Evolutionary conservation across 148 eudicot species (phyloP), one percentile per base, ranked within the genome.

Genomic region (Rhododendron griersonianum): DNA sequence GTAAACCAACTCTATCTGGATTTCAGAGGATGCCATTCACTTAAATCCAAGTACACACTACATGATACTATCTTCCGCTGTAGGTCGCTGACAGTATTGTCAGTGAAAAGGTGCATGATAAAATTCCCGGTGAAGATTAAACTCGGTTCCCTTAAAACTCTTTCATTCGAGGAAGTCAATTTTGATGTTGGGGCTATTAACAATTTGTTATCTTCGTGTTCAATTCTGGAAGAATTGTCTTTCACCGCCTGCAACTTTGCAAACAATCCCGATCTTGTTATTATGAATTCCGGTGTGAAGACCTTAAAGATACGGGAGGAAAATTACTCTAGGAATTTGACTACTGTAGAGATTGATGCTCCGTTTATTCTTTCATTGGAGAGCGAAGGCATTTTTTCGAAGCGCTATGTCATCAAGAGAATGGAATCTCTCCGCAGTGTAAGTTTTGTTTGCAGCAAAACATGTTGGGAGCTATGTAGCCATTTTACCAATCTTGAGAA

Each of bases 1-100:
- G 85, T 73, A 19, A 50, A 47, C 11, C 61, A 83, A 83, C 77
- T 83, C 57, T 39, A 71, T 48, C 79, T 83, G 18, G 79, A 71
- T 71, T 69, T 69, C 33, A 11, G 14, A 7, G 41, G 15, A 33
- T 23, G 8, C 16, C 6, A 7, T 53, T 1, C 10, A 2, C 30
- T 41, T 35, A 53, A 0, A 14, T 19, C 3, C 4, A n/a, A 8
- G 11, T 2, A 30, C 16, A 69, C 19, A 67, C 3, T 78, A 13
- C 59, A 35, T 14, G 1, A 25, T 13, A 47, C 9, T 48, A 4
- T 73, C 18, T 84, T 84, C 30, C 5, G 48, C 48, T 47, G 45
- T 23, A 16, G 15, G 8, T 71, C 15, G 1, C 30, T 71, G 39
- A 30, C 79, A 28, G 25, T 18, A 9, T 73, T 84, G 80, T 44